Evolutionary conservation across 139 green algal species (phyloP).

Genomic region (Edaphochlamys debaryana): DNA sequence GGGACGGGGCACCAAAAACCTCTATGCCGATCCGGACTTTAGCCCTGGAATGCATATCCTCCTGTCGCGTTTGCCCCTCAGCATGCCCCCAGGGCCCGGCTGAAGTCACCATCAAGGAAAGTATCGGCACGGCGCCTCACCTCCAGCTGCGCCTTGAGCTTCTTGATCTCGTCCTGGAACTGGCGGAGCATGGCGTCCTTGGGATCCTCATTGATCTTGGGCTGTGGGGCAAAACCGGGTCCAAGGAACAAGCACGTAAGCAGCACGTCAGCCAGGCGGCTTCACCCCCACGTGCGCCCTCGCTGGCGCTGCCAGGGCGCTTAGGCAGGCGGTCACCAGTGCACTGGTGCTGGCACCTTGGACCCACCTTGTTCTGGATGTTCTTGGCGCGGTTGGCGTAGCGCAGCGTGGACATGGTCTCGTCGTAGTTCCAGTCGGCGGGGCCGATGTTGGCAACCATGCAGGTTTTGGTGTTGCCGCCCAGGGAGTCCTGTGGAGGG

Average conservation of each 20-base stretch:
- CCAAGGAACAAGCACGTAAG: no score
- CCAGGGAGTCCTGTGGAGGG: slow-evolving; percentile 76
- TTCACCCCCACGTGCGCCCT: no score
- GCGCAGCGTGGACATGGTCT: slow-evolving; percentile 84
- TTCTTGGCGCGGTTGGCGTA: slow-evolving; percentile 89
- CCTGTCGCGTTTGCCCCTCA: no score
- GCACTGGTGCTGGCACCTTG: no score
- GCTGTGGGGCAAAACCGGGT: neutral
- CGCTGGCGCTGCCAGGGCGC: no score
- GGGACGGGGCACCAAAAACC: no score
- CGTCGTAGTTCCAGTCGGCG: slow-evolving; percentile 87
- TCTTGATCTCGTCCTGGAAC: slow-evolving; percentile 89
- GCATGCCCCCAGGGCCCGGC: no score
- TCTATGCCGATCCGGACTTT: no score
- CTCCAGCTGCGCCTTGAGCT: slow-evolving; percentile 78
- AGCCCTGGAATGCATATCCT: no score
- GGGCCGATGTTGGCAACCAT: slow-evolving; percentile 90
- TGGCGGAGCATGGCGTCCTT: slow-evolving; percentile 88
- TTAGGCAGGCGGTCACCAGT: no score
- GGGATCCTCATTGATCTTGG: slow-evolving; percentile 86
- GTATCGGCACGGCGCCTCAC: slow-evolving; percentile 37
- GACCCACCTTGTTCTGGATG: slow-evolving; percentile 89
- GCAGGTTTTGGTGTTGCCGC: slow-evolving; percentile 88
- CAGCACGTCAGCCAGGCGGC: no score
- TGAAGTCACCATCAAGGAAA: no score